phyloP scores from a whole-genome alignment of 2,329 filamentous ascomycete genomes.

The Aspergillus sclerotialis region DNA sequence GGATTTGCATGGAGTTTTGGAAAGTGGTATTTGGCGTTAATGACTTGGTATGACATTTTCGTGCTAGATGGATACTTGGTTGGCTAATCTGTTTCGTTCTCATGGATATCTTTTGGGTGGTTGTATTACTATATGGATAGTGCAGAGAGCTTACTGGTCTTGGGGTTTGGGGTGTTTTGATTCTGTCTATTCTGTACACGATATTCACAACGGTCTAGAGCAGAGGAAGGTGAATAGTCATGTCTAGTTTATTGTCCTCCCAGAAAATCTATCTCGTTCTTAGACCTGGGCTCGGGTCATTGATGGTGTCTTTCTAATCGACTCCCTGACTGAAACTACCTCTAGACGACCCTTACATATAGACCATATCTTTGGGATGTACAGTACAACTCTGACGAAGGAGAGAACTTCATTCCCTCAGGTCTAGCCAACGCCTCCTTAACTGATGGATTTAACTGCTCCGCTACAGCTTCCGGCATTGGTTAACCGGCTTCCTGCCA shows the following conservation, averaged over 20 bases:
- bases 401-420: slow-evolving; percentile 54
- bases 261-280: too few relatives aligned
- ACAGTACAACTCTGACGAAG: slow-evolving; percentile 59
- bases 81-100: neutral
- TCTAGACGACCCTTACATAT: slow-evolving; percentile 35
- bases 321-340: slow-evolving; percentile 41
- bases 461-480: slow-evolving; percentile 44
- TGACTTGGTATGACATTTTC: neutral
- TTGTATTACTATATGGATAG: too few relatives aligned
- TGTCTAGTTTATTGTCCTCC: too few relatives aligned
- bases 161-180: too few relatives aligned
- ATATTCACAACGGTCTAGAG: too few relatives aligned
- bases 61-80: neutral
- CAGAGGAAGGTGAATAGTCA: too few relatives aligned
- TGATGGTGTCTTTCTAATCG: slow-evolving; percentile 47
- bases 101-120: neutral
- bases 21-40: slow-evolving; percentile 1
- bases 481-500: slow-evolving; percentile 51
- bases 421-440: slow-evolving; percentile 35
- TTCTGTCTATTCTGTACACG: too few relatives aligned
- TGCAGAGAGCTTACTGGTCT: too few relatives aligned
- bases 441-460: slow-evolving; percentile 45
- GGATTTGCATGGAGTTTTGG: slow-evolving; percentile 4
- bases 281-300: slow-evolving; percentile 58
- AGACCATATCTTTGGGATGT: slow-evolving; percentile 47